phyloP scores from a whole-genome alignment of 345 rosid genomes.

The Camelina sativa region DNA sequence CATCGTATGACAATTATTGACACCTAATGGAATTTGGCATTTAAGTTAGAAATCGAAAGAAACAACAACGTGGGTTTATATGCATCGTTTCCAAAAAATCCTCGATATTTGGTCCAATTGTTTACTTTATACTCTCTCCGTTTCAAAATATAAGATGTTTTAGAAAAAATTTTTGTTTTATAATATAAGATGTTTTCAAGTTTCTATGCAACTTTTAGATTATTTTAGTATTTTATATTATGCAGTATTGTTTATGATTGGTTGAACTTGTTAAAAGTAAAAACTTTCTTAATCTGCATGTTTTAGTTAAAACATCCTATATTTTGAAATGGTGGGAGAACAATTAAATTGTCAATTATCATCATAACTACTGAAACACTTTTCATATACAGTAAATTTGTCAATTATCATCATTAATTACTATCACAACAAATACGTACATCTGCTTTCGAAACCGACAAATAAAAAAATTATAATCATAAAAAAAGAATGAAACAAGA shows the following conservation, averaged over 20 bases:
- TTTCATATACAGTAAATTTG: neutral
- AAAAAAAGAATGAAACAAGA: neutral
- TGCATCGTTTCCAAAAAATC: neutral
- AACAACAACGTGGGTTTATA: constrained; percentile 6
- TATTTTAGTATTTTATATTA: too few relatives aligned
- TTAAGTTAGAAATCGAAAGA: neutral
- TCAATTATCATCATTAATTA: neutral
- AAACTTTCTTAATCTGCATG: too few relatives aligned
- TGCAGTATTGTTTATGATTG: too few relatives aligned
- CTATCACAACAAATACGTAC: neutral
- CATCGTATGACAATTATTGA: neutral
- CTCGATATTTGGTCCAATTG: neutral
- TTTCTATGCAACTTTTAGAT: too few relatives aligned
- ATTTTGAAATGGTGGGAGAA: neutral
- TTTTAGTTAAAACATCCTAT: too few relatives aligned
- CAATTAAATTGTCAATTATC: neutral
- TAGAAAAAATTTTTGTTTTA: too few relatives aligned
- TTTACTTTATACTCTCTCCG: neutral
- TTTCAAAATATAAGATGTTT: too few relatives aligned
- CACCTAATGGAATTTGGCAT: neutral
- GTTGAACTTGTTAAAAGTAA: too few relatives aligned
- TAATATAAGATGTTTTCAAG: too few relatives aligned
- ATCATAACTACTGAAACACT: constrained; percentile 3
- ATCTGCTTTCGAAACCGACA: constrained; percentile 1
- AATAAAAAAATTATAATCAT: neutral